A percentile compares a stretch with the other conserved stretches of the same genome.
Evolutionary conservation across 2,329 filamentous ascomycete species (phyloP).

Genomic region (Colletotrichum sansevieriae): DNA sequence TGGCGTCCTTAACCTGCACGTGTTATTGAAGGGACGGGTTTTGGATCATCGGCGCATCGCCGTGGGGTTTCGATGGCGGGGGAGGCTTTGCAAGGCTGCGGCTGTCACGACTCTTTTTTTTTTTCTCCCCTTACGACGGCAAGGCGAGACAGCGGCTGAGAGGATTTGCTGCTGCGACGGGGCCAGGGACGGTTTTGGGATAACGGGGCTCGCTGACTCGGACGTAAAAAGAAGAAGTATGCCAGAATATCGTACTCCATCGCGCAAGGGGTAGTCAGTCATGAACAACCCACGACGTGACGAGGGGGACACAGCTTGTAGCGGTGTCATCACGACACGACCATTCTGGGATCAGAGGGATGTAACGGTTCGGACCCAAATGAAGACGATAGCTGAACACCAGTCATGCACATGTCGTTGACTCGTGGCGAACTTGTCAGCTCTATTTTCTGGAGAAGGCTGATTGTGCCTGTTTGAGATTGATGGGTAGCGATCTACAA

Average conservation of each 20-base stretch:
- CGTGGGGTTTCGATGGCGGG: constrained; percentile 2
- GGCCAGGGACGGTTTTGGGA: constrained; percentile 8
- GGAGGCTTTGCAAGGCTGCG: constrained; percentile 20
- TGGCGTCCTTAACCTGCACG: background rate
- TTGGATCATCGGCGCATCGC: background rate
- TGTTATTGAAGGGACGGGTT: background rate
- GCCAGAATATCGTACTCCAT: no score
- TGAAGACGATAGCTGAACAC: no score
- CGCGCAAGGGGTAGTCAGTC: no score
- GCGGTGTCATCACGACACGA: background rate
- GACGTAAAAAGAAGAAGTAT: background rate
- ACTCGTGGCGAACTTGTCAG: background rate
- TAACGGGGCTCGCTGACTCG: background rate
- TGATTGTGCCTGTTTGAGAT: constrained; percentile 6
- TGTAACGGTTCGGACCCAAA: background rate
- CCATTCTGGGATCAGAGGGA: background rate
- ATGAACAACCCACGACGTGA: background rate
- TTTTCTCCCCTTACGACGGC: background rate
- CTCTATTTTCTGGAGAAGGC: constrained; percentile 22
- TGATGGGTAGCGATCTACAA: constrained; percentile 10
- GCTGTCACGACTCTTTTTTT: constrained; percentile 6
- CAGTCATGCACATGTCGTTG: background rate
- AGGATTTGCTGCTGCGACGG: background rate
- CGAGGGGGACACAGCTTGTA: background rate
- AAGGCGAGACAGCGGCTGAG: background rate